Conservation (phyloP, 2,329 filamentous ascomycete genomes). For the Claviceps monticola region DNA sequence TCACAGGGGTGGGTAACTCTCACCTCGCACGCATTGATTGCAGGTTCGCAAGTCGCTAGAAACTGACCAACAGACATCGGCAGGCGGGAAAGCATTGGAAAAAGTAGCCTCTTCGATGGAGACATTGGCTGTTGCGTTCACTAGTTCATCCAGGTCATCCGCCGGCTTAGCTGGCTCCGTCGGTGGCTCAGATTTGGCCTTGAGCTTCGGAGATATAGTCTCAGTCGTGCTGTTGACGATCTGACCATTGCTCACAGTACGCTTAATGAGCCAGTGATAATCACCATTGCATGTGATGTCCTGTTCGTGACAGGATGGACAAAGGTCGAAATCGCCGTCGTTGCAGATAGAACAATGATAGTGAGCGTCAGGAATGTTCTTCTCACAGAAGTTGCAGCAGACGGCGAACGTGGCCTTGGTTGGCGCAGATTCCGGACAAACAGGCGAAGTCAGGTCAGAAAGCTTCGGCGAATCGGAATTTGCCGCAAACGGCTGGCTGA, state of each 20-base stretch:
- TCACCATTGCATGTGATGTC: conserved; percentile 67
- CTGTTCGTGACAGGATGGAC: conserved; percentile 59
- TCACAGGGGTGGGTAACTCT: not conserved
- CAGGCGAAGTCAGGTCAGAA: not conserved
- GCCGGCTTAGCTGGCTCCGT: not conserved
- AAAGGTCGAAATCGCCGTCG: conserved; percentile 87
- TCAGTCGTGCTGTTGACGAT: conserved; percentile 80
- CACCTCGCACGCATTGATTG: conserved; percentile 44
- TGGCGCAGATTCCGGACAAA: not conserved
- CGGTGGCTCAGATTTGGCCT: conserved; percentile 14
- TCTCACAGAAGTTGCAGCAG: conserved; percentile 85
- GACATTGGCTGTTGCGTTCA: not conserved
- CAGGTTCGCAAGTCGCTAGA: conserved; percentile 46
- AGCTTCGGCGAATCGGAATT: not conserved
- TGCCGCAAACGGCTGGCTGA: not conserved
- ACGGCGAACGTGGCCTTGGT: conserved; percentile 49
- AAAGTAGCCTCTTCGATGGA: not conserved
- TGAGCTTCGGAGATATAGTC: conserved; percentile 53
- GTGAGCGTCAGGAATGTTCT: conserved; percentile 64
- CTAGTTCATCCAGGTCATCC: not conserved
- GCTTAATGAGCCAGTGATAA: conserved; percentile 90
- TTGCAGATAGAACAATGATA: conserved; percentile 94
- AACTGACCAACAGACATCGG: conserved; percentile 5
- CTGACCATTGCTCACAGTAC: conserved; percentile 61
- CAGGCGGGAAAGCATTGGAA: not conserved